These are phyloP conservation scores for Heliosperma pusillum DNA, from an alignment of 148 eudicot species.

Conservation along the genomic window DNA sequence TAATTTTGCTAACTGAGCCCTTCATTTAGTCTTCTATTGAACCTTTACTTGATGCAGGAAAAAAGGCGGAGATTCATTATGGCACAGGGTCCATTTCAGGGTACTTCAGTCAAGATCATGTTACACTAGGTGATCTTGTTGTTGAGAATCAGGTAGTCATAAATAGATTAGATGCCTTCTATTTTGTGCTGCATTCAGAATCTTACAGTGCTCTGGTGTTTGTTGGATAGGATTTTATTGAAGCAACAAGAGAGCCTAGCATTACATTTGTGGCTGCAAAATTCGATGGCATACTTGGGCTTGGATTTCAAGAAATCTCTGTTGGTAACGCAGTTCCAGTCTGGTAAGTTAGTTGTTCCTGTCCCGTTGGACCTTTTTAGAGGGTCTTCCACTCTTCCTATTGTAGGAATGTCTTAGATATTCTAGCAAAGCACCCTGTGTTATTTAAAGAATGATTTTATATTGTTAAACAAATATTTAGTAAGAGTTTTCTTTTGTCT, in stretches of 20 bases:
- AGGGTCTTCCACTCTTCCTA: neutral
- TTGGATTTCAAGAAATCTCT: conserved; percentile 90
- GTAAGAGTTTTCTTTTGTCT: neutral
- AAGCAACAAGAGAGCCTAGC: conserved; percentile 88
- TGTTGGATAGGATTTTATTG: conserved; percentile 69
- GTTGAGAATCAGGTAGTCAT: conserved; percentile 64
- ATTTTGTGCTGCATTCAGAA: neutral
- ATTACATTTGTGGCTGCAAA: conserved; percentile 82
- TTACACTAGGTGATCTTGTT: conserved; percentile 66
- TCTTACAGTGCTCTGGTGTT: neutral
- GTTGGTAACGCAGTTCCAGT: conserved; percentile 91
- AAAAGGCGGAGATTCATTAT: conserved; percentile 76
- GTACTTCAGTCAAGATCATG: conserved; percentile 72
- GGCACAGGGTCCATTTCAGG: conserved; percentile 97
- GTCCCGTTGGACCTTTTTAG: neutral
- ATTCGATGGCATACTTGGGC: conserved; percentile 96
- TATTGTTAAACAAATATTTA: neutral
- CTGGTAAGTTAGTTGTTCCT: conserved; percentile 46
- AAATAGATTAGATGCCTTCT: neutral
- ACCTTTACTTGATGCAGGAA: conserved; percentile 42
- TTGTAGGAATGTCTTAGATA: neutral
- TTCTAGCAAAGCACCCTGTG: neutral
- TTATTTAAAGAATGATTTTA: neutral
- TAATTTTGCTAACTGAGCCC: neutral
- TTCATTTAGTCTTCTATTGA: neutral